These are phyloP conservation scores for Toxoplasma gondii DNA, from an alignment of 169 alveolate genomes.

Conservation along the genomic window DNA sequence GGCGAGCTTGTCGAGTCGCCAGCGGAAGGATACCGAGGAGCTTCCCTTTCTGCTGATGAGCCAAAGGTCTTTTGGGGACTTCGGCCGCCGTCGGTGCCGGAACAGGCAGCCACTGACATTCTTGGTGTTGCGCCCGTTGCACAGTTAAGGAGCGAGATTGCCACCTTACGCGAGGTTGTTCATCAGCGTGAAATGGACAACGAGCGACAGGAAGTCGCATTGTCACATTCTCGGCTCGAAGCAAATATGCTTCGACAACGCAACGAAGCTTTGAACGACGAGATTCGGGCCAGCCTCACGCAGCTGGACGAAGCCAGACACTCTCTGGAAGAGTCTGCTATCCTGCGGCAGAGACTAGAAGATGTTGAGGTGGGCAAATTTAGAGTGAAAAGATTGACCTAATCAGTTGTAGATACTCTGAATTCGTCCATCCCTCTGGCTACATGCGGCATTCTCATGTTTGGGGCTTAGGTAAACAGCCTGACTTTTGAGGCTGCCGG, in stretches of 20 bases:
- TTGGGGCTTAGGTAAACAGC: too few species aligned
- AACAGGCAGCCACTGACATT: background rate
- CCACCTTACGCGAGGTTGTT: background rate
- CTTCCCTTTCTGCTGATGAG: background rate
- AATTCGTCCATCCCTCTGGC: too few species aligned
- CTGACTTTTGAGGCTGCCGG: too few species aligned
- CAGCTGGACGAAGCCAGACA: background rate
- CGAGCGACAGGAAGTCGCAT: background rate
- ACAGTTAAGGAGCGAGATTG: background rate
- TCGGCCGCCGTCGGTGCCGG: background rate
- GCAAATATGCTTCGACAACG: background rate
- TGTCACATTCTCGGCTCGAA: background rate
- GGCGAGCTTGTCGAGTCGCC: background rate
- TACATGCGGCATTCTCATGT: too few species aligned
- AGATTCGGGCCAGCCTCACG: background rate
- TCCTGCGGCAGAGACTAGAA: background rate
- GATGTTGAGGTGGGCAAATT: constrained; percentile 29
- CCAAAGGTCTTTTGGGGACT: background rate
- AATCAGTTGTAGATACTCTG: too few species aligned
- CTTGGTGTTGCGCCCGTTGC: background rate
- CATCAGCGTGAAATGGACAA: background rate
- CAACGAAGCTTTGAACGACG: background rate
- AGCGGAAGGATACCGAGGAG: background rate
- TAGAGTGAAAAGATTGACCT: too few species aligned
- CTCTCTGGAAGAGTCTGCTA: background rate